Evolutionary conservation across 2,329 filamentous ascomycete species (phyloP).

Genomic region (Emmonsia crescens): DNA sequence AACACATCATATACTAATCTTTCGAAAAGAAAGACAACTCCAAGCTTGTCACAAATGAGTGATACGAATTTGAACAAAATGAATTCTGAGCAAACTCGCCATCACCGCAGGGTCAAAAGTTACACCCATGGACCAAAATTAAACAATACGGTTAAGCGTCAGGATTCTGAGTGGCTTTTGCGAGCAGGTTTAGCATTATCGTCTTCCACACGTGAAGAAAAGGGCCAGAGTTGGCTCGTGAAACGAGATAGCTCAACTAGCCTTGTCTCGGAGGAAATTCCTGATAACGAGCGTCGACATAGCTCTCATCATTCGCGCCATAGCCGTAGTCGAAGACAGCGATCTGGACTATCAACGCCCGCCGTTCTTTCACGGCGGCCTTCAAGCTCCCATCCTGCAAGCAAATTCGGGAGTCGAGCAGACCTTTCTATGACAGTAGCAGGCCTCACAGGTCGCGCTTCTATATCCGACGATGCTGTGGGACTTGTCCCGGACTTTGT

Average conservation of each 20-base stretch:
- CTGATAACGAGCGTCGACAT: constrained; percentile 20
- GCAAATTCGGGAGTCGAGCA: constrained; percentile 24
- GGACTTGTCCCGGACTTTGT: constrained; percentile 40
- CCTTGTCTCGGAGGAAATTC: constrained; percentile 32
- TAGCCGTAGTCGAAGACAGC: constrained; percentile 20
- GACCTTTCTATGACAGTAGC: constrained; percentile 28
- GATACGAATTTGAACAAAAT: constrained; percentile 27
- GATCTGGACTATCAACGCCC: constrained; percentile 30
- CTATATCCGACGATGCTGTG: constrained; percentile 13
- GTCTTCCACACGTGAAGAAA: constrained; percentile 47
- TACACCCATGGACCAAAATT: constrained; percentile 7
- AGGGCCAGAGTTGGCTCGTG: constrained; percentile 52
- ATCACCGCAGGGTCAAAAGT: constrained; percentile 12
- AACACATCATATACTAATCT: constrained; percentile 27
- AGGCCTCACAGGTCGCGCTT: constrained; percentile 10
- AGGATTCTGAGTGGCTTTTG: constrained; percentile 48
- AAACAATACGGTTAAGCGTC: constrained; percentile 9
- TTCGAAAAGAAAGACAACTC: constrained; percentile 23
- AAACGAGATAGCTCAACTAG: constrained; percentile 47
- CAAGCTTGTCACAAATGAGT: constrained; percentile 24
- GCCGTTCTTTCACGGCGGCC: constrained; percentile 20
- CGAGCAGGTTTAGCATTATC: constrained; percentile 48
- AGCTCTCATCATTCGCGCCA: constrained; percentile 16
- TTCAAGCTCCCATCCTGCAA: constrained; percentile 24
- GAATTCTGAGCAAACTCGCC: constrained; percentile 18